Percentiles rank a stretch among this genome's conserved stretches.
These are phyloP conservation scores for Dothistroma pini DNA, from an alignment of 2,329 filamentous ascomycete species.

Conservation along the genomic window DNA sequence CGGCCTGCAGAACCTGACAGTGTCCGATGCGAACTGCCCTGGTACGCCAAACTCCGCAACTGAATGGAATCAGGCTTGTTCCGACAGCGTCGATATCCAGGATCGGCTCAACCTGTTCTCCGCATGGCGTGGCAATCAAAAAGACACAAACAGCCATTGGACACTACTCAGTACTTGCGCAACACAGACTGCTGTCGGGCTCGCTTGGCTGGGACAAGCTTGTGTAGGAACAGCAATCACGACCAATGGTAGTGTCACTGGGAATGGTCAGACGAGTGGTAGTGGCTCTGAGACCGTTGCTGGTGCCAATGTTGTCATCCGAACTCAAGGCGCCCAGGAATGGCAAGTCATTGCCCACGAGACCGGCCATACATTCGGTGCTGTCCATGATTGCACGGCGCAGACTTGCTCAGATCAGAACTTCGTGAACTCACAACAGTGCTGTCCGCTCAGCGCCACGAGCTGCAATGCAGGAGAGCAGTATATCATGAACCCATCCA, in stretches of 20 bases:
- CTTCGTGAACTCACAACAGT: conserved; percentile 60
- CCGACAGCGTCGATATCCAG: conserved; percentile 59
- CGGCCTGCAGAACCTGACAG: conserved; percentile 78
- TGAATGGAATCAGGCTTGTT: conserved; percentile 81
- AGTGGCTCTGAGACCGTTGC: conserved; percentile 67
- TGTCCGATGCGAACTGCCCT: conserved; percentile 73
- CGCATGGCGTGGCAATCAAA: conserved; percentile 72
- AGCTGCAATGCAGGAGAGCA: conserved; percentile 71
- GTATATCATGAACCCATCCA: conserved; percentile 97
- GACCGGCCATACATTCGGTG: conserved; percentile 89
- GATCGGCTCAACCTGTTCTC: conserved; percentile 85
- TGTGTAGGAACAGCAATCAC: conserved; percentile 59
- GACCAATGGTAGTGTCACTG: conserved; percentile 40
- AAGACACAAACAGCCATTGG: conserved; percentile 89
- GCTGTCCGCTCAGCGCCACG: conserved; percentile 69
- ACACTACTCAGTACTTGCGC: conserved; percentile 78
- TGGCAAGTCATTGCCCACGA: conserved; percentile 98
- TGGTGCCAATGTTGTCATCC: conserved; percentile 84
- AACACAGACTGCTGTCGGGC: conserved; percentile 78
- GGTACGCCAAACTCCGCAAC: conserved; percentile 61
- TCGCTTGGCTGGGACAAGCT: conserved; percentile 89
- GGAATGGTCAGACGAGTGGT: conserved; percentile 35
- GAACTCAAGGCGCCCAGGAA: conserved; percentile 64
- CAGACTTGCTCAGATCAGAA: conserved; percentile 63
- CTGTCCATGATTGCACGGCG: conserved; percentile 83